phyloP scores from a whole-genome alignment of 2,329 filamentous ascomycete species.

The Blumeria graminis region DNA sequence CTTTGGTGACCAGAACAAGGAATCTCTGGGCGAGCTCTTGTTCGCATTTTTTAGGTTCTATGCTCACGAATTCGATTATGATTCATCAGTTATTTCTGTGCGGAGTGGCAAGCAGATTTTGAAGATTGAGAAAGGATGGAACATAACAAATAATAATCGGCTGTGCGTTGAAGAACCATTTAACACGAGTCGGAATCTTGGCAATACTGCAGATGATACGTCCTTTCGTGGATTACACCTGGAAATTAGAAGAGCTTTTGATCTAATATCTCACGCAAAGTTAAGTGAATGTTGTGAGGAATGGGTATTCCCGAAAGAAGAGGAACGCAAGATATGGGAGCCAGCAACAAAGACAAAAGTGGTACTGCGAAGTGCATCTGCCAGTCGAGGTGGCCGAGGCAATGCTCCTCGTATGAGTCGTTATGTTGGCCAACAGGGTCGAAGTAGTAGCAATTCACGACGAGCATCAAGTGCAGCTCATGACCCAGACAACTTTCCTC shows the following conservation, averaged over 20 bases:
- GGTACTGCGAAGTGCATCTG: slow-evolving; percentile 30
- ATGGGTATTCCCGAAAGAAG: slow-evolving; percentile 68
- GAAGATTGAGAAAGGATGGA: slow-evolving; percentile 76
- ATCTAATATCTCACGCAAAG: slow-evolving; percentile 53
- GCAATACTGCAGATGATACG: slow-evolving; percentile 88
- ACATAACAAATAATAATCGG: slow-evolving; percentile 52
- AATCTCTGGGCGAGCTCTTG: slow-evolving; percentile 61
- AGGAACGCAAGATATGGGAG: slow-evolving; percentile 26
- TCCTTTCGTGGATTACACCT: slow-evolving; percentile 79
- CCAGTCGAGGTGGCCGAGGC: slow-evolving; percentile 16
- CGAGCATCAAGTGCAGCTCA: slow-evolving; percentile 14
- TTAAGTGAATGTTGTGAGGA: slow-evolving; percentile 68
- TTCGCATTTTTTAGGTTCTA: slow-evolving; percentile 94
- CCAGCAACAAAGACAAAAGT: slow-evolving; percentile 29
- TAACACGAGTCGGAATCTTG: slow-evolving; percentile 68
- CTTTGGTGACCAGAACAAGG: slow-evolving; percentile 58
- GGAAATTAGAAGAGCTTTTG: slow-evolving; percentile 74
- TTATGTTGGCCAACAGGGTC: slow-evolving; percentile 9
- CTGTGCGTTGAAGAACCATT: slow-evolving; percentile 95
- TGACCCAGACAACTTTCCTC: slow-evolving; percentile 11
- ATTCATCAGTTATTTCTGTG: slow-evolving; percentile 63
- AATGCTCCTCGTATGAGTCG: slow-evolving; percentile 9
- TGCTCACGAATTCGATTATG: slow-evolving; percentile 78
- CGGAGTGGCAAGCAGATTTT: slow-evolving; percentile 54
- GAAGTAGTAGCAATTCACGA: slow-evolving; percentile 12